phyloP scores from a whole-genome alignment of 148 eudicot genomes.

The Cornus suecica region DNA sequence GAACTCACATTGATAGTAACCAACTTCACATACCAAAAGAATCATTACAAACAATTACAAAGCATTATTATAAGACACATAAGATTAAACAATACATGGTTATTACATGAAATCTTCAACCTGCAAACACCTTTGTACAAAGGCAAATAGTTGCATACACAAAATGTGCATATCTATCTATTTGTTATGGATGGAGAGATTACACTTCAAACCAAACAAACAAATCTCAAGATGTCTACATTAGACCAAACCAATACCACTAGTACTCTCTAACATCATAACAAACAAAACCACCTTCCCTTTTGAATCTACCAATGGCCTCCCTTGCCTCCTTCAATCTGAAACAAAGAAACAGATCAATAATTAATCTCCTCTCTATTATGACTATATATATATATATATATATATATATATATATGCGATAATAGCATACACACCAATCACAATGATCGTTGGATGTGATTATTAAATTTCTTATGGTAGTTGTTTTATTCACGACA shows the following conservation, averaged over 20 bases:
- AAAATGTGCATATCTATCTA: no score
- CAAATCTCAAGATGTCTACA: slow-evolving; percentile 8
- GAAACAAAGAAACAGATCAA: slow-evolving; percentile 10
- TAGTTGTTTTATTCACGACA: no score
- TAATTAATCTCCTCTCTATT: not conserved
- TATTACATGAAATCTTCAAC: not conserved
- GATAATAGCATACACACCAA: no score
- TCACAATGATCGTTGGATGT: no score
- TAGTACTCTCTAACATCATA: slow-evolving; percentile 5
- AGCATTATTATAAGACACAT: not conserved
- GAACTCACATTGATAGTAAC: no score
- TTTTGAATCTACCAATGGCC: not conserved
- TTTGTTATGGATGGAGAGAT: not conserved
- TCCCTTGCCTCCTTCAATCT: slow-evolving; percentile 12
- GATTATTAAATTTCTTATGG: no score
- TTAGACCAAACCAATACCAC: not conserved
- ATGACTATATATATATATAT: not conserved
- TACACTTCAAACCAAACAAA: slow-evolving; percentile 1
- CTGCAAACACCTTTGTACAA: not conserved
- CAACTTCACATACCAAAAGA: no score
- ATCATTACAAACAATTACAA: no score
- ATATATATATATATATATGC: no score
- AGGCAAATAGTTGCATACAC: no score
- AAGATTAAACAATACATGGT: not conserved
- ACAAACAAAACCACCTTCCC: not conserved